These are phyloP conservation scores for Penicillium atrosanguineum DNA, from an alignment of 495 filamentous ascomycete genomes.

Conservation along the genomic window DNA sequence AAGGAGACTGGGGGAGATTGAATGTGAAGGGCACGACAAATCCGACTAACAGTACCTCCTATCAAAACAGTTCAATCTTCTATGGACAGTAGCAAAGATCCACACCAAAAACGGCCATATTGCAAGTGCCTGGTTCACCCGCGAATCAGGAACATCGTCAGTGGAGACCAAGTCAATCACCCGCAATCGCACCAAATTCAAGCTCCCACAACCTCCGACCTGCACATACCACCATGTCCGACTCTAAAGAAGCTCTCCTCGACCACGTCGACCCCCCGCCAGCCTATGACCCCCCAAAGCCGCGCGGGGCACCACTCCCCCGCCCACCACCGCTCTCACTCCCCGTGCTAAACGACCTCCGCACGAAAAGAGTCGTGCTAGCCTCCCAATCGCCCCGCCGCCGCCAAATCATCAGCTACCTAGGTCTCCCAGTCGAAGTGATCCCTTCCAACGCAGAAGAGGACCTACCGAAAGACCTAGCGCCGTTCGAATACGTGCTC, in stretches of 20 bases:
- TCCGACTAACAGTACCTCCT: too few relatives aligned
- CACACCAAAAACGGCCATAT: too few relatives aligned
- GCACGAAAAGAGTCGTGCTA: constrained; percentile 74
- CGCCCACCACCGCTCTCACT: constrained; percentile 68
- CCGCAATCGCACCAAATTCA: background rate
- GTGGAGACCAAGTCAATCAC: constrained; percentile 7
- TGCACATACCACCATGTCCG: constrained; percentile 24
- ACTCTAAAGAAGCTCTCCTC: constrained; percentile 35
- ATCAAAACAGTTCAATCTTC: too few relatives aligned
- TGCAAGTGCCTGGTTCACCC: background rate
- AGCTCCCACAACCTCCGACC: background rate
- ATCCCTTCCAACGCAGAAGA: constrained; percentile 77
- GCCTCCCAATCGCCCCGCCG: constrained; percentile 85
- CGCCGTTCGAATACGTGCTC: constrained; percentile 86
- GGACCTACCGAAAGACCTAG: constrained; percentile 75
- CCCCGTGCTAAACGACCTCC: constrained; percentile 70
- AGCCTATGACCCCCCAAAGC: constrained; percentile 31
- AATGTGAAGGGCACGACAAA: too few relatives aligned
- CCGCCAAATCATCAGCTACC: constrained; percentile 68
- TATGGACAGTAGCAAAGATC: background rate
- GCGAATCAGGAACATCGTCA: constrained; percentile 2
- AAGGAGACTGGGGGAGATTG: too few relatives aligned
- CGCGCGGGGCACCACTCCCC: constrained; percentile 33
- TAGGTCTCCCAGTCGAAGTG: constrained; percentile 78
- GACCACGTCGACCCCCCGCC: constrained; percentile 31